These are phyloP conservation scores for Aspergillus heteromorphus DNA, from an alignment of 495 filamentous ascomycete genomes.

Conservation along the genomic window DNA sequence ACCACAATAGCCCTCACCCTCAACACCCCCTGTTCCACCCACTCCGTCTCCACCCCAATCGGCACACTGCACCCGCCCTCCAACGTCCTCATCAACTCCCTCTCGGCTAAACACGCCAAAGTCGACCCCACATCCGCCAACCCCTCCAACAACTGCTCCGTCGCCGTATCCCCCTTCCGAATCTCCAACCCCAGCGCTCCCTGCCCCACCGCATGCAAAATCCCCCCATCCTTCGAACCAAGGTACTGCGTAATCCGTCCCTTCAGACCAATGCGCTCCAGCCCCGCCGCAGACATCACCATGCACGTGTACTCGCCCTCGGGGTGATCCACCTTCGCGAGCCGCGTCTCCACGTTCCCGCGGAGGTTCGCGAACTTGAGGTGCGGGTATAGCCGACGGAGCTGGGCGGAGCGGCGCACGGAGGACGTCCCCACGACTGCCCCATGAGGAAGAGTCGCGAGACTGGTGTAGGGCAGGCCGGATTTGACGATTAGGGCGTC, in stretches of 20 bases:
- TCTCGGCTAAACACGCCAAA: conserved; percentile 59
- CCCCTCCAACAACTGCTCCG: conserved; percentile 44
- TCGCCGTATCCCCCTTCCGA: conserved; percentile 54
- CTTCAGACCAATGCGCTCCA: conserved; percentile 54
- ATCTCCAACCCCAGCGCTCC: conserved; percentile 74
- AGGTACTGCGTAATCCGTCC: conserved; percentile 66
- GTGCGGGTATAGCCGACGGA: conserved; percentile 58
- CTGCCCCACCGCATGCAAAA: conserved; percentile 79
- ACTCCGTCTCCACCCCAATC: conserved; percentile 57
- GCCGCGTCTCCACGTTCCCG: conserved; percentile 75
- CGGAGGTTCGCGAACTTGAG: conserved; percentile 64
- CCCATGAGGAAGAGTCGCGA: conserved; percentile 63
- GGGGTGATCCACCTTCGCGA: conserved; percentile 67
- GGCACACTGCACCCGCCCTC: conserved; percentile 87
- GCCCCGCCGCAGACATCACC: conserved; percentile 72
- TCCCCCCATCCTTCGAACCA: conserved; percentile 55
- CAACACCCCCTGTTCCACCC: conserved; percentile 9
- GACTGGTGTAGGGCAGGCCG: conserved; percentile 37
- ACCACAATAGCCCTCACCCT: conserved; percentile 15
- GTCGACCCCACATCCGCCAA: conserved; percentile 49
- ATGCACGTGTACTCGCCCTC: conserved; percentile 58
- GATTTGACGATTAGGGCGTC: conserved; percentile 32
- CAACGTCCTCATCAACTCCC: conserved; percentile 66
- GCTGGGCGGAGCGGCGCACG: conserved; percentile 71
- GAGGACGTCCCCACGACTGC: conserved; percentile 73